Conservation (phyloP, 2,329 filamentous ascomycete genomes). For the Aspergillus udagawae region DNA sequence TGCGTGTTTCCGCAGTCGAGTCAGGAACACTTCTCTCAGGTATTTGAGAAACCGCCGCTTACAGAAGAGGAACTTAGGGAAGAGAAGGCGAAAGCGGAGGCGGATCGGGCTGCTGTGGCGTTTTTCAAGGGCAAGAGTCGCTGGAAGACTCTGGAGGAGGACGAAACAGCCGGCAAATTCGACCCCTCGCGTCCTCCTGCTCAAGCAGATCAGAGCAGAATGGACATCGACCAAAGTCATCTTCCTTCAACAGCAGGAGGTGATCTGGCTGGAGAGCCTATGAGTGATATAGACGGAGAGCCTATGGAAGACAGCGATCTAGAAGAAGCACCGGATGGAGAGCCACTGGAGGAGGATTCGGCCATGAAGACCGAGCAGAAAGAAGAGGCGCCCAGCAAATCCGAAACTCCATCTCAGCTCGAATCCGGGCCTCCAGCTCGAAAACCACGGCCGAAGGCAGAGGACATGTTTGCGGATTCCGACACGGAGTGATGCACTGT, state of each 20-base stretch:
- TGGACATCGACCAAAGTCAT: slow-evolving; percentile 30
- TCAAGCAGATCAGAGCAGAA: slow-evolving; percentile 24
- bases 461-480: slow-evolving; percentile 83
- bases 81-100: slow-evolving; percentile 42
- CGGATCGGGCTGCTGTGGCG: slow-evolving; percentile 33
- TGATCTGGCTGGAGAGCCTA: slow-evolving; percentile 36
- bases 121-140: slow-evolving; percentile 42
- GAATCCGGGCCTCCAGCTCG: slow-evolving; percentile 31
- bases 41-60: slow-evolving; percentile 68
- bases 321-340: slow-evolving; percentile 49
- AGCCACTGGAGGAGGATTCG: slow-evolving; percentile 44
- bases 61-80: slow-evolving; percentile 43
- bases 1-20: slow-evolving; percentile 67
- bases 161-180: slow-evolving; percentile 28
- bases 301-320: slow-evolving; percentile 49
- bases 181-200: slow-evolving; percentile 21
- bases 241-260: slow-evolving; percentile 41
- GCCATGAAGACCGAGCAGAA: slow-evolving; percentile 26
- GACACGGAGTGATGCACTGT: slow-evolving; percentile 47
- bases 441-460: slow-evolving; percentile 67
- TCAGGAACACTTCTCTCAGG: slow-evolving; percentile 65
- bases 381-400: slow-evolving; percentile 14
- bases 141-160: slow-evolving; percentile 46
- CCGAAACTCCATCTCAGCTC: slow-evolving; percentile 22
- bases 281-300: slow-evolving; percentile 43